phyloP scores from a whole-genome alignment of 257 asterid species.

The Petunia axillaris region DNA sequence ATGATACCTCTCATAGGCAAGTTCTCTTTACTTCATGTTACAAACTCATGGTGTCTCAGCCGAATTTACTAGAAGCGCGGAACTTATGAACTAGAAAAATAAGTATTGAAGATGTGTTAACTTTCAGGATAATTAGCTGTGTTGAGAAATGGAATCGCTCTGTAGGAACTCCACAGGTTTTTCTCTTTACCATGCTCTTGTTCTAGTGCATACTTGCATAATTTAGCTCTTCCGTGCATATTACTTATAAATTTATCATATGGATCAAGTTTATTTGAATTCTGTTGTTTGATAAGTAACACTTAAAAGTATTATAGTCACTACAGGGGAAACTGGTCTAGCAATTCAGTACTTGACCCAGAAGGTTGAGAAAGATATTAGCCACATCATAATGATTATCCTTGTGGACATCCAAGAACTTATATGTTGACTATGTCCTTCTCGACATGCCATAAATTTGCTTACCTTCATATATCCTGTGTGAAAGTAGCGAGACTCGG shows the following conservation, averaged over 20 bases:
- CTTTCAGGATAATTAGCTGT: constrained; percentile 66
- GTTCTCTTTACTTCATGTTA: constrained; percentile 15
- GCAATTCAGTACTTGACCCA: not conserved
- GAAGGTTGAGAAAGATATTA: not conserved
- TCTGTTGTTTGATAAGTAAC: not conserved
- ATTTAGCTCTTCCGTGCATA: not conserved
- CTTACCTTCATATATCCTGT: not conserved
- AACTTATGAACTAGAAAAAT: not conserved
- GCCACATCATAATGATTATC: not conserved
- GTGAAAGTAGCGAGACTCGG: not conserved
- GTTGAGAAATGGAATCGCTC: constrained; percentile 77
- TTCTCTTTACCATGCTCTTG: not conserved
- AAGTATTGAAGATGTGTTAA: not conserved
- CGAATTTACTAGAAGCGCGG: not conserved
- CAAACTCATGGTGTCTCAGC: not conserved
- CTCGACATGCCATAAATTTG: not conserved
- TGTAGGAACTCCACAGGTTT: constrained; percentile 89
- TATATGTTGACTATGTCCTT: not conserved
- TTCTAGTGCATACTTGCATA: not conserved
- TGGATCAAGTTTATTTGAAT: not conserved
- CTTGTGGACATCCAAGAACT: not conserved
- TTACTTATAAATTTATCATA: not conserved
- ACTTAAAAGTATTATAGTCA: not conserved
- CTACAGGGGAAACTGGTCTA: not conserved
- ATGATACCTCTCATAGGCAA: constrained; percentile 92